Base-by-base conservation (phyloP, 1,284 basidiomycete species). In the Wallemia mellicola region DNA sequence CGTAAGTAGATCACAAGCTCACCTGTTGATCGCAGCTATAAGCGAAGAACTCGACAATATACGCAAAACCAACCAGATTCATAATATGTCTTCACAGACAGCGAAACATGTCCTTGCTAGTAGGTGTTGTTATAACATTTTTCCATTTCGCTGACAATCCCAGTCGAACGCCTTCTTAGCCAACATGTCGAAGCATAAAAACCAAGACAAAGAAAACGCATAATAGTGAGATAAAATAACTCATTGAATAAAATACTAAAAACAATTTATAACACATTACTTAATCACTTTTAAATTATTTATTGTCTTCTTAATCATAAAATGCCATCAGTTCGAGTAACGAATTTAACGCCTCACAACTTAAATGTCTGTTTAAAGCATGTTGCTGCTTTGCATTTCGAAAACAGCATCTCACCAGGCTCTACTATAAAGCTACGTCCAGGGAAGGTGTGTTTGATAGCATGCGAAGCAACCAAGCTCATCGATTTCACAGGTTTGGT, bases 311-410 rank as follows among this genome's bases (percentile, higher is more conserved):
- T n/a, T n/a, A n/a, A 30, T 17, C 28, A 30, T n/a, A 19, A 27
- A 2, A 70, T 69, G 68, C 68, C 68, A 2, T 68, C 67, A 1
- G 68, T 67, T 58, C 61, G 68, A 14, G 62, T 69, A 19, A 68
- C 67, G 2, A 69, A 69, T 56, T 62, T 62, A 32, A 68, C 68
- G 1, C 19, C 62, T 1, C 62, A 64, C n/a, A 63, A 64, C 2
- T 64, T 70, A 59, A 69, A 69, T 60, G 64, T 70, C 57, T 63
- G 65, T 57, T 62, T 69, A 58, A 69, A 70, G 60, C 68, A 69
- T 57, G 65, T 68, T 28, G 66, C 67, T 28, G 68, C 68, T 1
- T 60, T 69, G 19, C 67, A 69, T 60, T 70, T 69, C 57, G 67
- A 70, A 63, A 68, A 62, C 56, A 59, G 66, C 62, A 66, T 70